Evolutionary conservation across 106 monocot genomes (phyloP).

Genomic region (Dioscorea zingiberensis): DNA sequence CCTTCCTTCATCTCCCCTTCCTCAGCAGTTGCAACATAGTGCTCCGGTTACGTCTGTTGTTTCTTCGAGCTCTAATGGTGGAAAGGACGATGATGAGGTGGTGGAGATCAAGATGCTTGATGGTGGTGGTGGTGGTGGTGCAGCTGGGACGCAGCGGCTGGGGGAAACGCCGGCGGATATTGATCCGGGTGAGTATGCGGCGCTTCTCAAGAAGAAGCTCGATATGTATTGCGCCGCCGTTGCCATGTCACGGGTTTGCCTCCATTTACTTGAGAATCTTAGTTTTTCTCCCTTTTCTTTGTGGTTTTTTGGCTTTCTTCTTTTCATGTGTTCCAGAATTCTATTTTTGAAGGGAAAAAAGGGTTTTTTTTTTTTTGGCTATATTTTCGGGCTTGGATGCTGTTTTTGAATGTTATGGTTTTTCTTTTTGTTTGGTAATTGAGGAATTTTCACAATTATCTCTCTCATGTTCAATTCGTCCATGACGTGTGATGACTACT

Average conservation of each 20-base stretch:
- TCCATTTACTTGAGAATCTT: neutral
- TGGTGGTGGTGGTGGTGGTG: constrained; percentile 28
- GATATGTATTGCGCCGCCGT: constrained; percentile 50
- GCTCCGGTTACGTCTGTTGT: constrained; percentile 1
- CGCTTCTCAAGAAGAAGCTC: constrained; percentile 57
- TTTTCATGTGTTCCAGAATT: neutral
- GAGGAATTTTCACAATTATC: too few species aligned
- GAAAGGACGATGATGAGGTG: constrained; percentile 30
- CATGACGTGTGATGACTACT: too few species aligned
- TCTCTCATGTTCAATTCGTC: too few species aligned
- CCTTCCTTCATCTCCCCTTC: too few species aligned
- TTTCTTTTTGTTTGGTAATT: too few species aligned
- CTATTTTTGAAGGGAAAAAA: too few species aligned
- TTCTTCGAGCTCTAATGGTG: constrained; percentile 6
- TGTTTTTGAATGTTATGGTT: neutral
- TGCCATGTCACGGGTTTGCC: constrained; percentile 37
- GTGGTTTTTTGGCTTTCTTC: neutral
- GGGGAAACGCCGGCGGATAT: constrained; percentile 7
- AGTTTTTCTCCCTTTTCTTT: neutral
- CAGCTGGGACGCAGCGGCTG: neutral
- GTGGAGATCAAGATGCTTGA: constrained; percentile 31
- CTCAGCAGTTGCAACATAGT: too few species aligned
- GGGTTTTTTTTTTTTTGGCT: neutral
- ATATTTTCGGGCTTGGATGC: neutral
- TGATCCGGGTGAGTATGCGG: constrained; percentile 41